Evolutionary conservation across 2,329 filamentous ascomycete species (phyloP), one percentile per base, ranked within the genome.

Genomic region (Zymoseptoria crescenta): DNA sequence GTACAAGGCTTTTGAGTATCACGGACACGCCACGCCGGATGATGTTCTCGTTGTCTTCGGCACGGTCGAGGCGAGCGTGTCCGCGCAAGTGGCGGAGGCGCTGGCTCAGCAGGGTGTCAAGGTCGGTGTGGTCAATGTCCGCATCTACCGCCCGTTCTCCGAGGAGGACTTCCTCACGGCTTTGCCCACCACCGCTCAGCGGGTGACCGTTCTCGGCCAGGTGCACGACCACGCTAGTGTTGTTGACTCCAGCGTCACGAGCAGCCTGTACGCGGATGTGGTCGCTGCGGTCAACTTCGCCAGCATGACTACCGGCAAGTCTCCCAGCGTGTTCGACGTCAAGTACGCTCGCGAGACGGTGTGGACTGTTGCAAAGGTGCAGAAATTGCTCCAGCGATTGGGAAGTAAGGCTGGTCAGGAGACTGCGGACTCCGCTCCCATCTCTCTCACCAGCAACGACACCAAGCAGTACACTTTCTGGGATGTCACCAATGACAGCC

Each of bases 1-100:
- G 65, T 99, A 99, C 74, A 83, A 87, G 69, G 85, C 91, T 6
- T 99, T 97, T 68, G 94, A 99, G 77, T 99, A 99, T 77, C 83
- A 87, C 69, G 94, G 94, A 24, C 91, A 97, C 72, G 79, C 83
- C 54, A 79, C 85, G 50, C 85, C 94, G 3, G 88, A 93, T 65
- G 85, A 86, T 8, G 91, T 99, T 16, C 79, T 97, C 35, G 91
- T 97, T 29, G 89, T 91, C 51, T 96, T 99, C 68, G 94, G 94
- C 67, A 96, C 91, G 61, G 85, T 92, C 4, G 94, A 99, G 78
- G 85, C 89, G 13, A 91, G 94, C 68, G 79, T 97, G 61, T 86
- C 91, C 59, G 86, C 87, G 65, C 91, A 96, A 76, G 84, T 96
- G 56, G 86, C 91, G 9, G 79, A 81, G 50, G 85, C 86, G 49